Evolutionary conservation across 352 stramenopile genomes (phyloP).

Genomic region (Pythium biforme): DNA sequence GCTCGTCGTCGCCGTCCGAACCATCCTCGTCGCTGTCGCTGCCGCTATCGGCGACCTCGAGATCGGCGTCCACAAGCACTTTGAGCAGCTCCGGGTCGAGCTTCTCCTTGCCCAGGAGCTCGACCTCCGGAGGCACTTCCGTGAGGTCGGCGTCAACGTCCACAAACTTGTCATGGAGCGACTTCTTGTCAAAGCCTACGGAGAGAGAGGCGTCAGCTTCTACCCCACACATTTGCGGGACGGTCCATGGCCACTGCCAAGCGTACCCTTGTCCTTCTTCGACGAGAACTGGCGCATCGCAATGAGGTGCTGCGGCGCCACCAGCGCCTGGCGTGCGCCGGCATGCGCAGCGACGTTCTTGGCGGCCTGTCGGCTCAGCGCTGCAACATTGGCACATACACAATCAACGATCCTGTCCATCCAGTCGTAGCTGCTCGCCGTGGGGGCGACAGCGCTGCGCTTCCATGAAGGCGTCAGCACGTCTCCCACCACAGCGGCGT

Average conservation of each 20-base stretch:
- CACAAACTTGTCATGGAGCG: conserved; percentile 54
- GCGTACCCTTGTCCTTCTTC: conserved; percentile 59
- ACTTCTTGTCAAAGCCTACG: conserved; percentile 45
- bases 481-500: conserved; percentile 1
- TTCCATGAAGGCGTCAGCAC: neutral
- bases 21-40: conserved; percentile 16
- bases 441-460: conserved; percentile 8
- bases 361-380: conserved; percentile 26
- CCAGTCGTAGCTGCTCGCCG: conserved; percentile 5
- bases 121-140: conserved; percentile 54
- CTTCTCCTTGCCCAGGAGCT: conserved; percentile 59
- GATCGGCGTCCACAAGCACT: conserved; percentile 19
- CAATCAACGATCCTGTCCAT: conserved; percentile 7
- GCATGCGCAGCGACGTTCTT: conserved; percentile 20
- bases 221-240: no score
- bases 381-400: conserved; percentile 16
- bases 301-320: conserved; percentile 18
- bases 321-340: conserved; percentile 17
- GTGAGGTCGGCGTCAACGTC: conserved; percentile 41
- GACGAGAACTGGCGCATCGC: conserved; percentile 33
- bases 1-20: conserved; percentile 27
- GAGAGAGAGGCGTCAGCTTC: no score
- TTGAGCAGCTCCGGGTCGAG: conserved; percentile 35
- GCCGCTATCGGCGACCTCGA: conserved; percentile 15
- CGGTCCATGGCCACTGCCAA: conserved; percentile 3